These are phyloP conservation scores for Sphaerulina vaccinii DNA, from an alignment of 2,329 filamentous ascomycete species.

Conservation along the genomic window DNA sequence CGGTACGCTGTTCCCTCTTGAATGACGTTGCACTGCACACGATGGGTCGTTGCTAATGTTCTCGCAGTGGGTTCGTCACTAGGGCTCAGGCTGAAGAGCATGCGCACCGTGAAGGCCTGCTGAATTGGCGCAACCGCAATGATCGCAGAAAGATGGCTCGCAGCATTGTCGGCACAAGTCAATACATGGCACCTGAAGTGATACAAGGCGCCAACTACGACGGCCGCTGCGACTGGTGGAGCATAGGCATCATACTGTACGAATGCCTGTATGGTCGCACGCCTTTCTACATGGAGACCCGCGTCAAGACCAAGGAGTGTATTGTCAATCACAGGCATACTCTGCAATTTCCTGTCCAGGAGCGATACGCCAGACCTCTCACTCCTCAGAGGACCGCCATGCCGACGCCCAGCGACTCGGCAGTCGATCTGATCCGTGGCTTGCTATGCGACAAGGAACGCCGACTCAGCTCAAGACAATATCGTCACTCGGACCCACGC, in stretches of 20 bases:
- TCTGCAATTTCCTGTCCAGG: conserved; percentile 66
- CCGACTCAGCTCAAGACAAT: conserved; percentile 70
- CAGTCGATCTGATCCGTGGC: conserved; percentile 71
- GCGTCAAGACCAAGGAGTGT: conserved; percentile 80
- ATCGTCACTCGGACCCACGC: conserved; percentile 63
- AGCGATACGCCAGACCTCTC: conserved; percentile 55
- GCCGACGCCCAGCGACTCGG: conserved; percentile 62
- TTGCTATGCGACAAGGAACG: conserved; percentile 71
- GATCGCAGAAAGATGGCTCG: conserved; percentile 69
- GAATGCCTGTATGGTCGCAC: conserved; percentile 93
- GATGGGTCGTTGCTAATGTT: not conserved
- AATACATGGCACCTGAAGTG: conserved; percentile 98
- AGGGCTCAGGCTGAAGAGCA: conserved; percentile 25
- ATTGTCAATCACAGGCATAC: conserved; percentile 72
- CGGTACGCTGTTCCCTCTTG: not conserved
- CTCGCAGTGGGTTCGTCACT: not conserved
- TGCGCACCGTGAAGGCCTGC: conserved; percentile 35
- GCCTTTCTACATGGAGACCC: conserved; percentile 79
- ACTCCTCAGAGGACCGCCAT: conserved; percentile 33
- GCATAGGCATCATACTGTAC: conserved; percentile 88
- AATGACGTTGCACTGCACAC: not conserved
- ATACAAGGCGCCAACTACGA: conserved; percentile 81
- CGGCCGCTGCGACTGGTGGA: conserved; percentile 95
- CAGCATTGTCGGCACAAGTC: conserved; percentile 90
- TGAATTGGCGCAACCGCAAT: conserved; percentile 46